Base-by-base conservation (phyloP, 1,139 yeast genomes). In the Saccharomyces hybrid region DNA sequence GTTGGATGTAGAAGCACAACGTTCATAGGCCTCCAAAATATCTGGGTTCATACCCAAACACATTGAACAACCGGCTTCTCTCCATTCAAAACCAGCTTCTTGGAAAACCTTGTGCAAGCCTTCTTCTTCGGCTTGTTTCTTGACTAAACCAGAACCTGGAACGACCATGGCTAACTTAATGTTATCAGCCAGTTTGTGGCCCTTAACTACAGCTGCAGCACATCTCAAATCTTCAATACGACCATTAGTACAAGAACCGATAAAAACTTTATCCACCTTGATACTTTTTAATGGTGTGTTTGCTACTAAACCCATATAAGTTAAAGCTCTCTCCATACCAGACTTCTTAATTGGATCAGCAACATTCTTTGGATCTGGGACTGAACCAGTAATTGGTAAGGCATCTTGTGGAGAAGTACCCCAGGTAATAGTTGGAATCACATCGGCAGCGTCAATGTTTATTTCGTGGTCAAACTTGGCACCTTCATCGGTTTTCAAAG, bases 61-160 rank as follows among this genome's bases (percentile, higher is more conserved):
- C 99, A 93, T 93, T 52, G 98, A 91, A 75, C 99, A 93, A 59
- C 99, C 99, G 60, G 99, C 98, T 76, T 93, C 99, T 78, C 99
- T 86, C 99, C 99, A 93, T 66, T 87, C 90, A 70, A 93, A 93
- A 28, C 97, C 98, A 55, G 99, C 98, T 52, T 82, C 89, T 66
- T 78, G 83, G 66, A 93, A 93, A 58, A 93, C 81, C 76, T 88
- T 88, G 71, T 93, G 95, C 56, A 93, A 80, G 53, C 99, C 99
- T 75, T 93, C 99, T 61, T 76, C 78, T 75, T 93, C 99, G 55
- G 99, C 99, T 75, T 89, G 95, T 57, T 77, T 77, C 75, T 91
- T 93, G 61, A 93, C 95, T 57, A 93, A 78, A 62, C 99, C 99
- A 19, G 98, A 90, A 52, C 99, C 99, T 53, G 99, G 99, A 53